Evolutionary conservation across 108 stramenopile genomes (phyloP).

Genomic region (Aurantiochytrium sp.): DNA sequence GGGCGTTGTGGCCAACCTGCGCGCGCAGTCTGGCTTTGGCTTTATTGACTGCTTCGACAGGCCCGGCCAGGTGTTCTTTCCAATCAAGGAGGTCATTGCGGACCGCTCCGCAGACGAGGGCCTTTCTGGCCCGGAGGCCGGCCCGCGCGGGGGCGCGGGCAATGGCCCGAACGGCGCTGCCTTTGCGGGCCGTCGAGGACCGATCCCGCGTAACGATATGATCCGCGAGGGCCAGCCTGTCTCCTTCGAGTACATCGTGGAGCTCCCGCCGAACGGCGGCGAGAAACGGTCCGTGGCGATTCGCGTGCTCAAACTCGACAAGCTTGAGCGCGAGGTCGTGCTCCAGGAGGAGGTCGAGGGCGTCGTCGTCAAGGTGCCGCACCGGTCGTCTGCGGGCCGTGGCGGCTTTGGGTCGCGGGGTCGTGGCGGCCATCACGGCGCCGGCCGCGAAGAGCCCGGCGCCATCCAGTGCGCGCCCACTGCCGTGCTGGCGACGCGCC

Average conservation of each 20-base stretch:
- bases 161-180: too few species aligned
- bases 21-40: neutral
- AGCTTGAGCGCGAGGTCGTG: neutral
- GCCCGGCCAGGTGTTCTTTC: constrained; percentile 6
- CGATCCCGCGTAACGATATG: neutral
- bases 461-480: constrained; percentile 4
- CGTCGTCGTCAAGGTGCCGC: neutral
- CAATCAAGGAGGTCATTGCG: constrained; percentile 8
- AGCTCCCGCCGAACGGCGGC: neutral
- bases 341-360: neutral
- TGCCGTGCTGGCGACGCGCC: neutral
- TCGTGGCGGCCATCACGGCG: neutral
- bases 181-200: too few species aligned
- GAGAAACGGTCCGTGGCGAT: neutral
- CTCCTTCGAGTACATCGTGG: neutral
- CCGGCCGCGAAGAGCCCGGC: neutral
- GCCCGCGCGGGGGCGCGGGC: too few species aligned
- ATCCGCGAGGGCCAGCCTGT: neutral
- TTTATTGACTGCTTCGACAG: constrained; percentile 6
- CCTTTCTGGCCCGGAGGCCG: too few species aligned
- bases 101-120: neutral
- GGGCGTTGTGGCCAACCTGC: neutral
- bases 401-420: neutral
- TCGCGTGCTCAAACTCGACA: neutral
- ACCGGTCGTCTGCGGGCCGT: neutral